These are phyloP conservation scores for Azolla pinnata DNA, from an alignment of 75 land plant species.

Conservation along the genomic window DNA sequence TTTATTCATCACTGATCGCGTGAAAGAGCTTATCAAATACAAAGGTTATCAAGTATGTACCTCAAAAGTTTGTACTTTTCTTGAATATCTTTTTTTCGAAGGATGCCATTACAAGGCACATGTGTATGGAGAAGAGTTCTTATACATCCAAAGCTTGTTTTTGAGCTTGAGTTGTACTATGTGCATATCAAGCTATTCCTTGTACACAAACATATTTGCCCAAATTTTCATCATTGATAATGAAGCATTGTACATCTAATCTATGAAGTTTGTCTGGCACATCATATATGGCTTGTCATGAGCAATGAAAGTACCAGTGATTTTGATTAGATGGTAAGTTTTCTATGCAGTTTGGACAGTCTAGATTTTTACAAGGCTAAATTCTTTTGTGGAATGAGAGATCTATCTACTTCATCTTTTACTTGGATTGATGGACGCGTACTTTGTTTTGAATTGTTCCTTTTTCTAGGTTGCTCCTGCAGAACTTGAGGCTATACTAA, in stretches of 20 bases:
- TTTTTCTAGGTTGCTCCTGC: constrained; percentile 29
- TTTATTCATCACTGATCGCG: constrained; percentile 66
- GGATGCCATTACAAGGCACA: neutral
- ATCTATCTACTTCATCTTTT: neutral
- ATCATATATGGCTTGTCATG: constrained; percentile 2
- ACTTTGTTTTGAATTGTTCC: too few relatives aligned
- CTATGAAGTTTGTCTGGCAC: too few relatives aligned
- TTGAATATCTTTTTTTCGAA: neutral
- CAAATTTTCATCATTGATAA: neutral
- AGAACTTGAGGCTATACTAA: constrained; percentile 15
- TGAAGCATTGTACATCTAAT: constrained; percentile 1
- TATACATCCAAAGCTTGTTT: too few relatives aligned
- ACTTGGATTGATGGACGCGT: too few relatives aligned
- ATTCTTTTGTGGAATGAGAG: neutral
- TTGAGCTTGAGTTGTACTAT: too few relatives aligned
- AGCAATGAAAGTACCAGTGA: neutral
- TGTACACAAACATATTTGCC: neutral
- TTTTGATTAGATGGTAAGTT: neutral
- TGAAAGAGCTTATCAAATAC: constrained; percentile 91
- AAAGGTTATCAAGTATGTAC: constrained; percentile 64
- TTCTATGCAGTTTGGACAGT: neutral
- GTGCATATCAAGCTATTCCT: neutral
- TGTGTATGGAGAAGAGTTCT: neutral
- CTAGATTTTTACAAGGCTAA: neutral
- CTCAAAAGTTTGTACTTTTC: neutral